Evolutionary conservation across 345 rosid genomes (phyloP), one percentile per base, ranked within the genome.

Genomic region (Cardamine occulta): DNA sequence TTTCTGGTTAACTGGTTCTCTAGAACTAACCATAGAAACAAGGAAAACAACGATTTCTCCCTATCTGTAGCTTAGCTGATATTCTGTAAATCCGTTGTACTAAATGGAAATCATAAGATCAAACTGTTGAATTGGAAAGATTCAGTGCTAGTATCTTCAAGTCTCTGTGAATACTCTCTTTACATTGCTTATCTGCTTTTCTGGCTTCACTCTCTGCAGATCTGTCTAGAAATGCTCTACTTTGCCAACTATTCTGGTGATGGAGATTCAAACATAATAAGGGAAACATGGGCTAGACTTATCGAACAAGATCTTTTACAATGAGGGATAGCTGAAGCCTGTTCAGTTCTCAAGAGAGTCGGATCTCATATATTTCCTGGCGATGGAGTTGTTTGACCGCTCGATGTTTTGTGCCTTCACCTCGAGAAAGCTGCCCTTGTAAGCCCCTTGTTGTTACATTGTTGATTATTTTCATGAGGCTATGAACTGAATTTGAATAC

Each of bases 281-380:
- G 93, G 68, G 98, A 96, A 83, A 93, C 96, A 60, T 93, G 99
- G 95, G 94, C 93, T 74, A 84, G 97, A 81, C 88, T 96, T 18
- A 85, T 96, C 4, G 97, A 91, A 82, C 91, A 89, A 85, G 97
- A 97, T 66, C 89, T 96, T 80, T 88, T 85, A 58, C 84, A 77
- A 57, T 97, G 98, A 42, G 99, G 97, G 62, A 83, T 96, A 80
- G 97, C 88, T 15, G 99, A 96, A 82, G 98, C 97, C n/a, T 93
- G 94, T 83, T 86, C 96, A 2, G 91, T 93, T 17, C 80, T 93
- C 72, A 93, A 91, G 86, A 89, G 95, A 78, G 91, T 96, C 59
- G 94, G 96, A 62, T 91, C 98, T 45, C 83, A 75, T 61, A 66
- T 84, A 49, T 93, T 93, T 85, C 98, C 98, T 62, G 99, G 99